Base-by-base conservation (phyloP, 495 filamentous ascomycete species). In the Lasiosphaeria hispida region DNA sequence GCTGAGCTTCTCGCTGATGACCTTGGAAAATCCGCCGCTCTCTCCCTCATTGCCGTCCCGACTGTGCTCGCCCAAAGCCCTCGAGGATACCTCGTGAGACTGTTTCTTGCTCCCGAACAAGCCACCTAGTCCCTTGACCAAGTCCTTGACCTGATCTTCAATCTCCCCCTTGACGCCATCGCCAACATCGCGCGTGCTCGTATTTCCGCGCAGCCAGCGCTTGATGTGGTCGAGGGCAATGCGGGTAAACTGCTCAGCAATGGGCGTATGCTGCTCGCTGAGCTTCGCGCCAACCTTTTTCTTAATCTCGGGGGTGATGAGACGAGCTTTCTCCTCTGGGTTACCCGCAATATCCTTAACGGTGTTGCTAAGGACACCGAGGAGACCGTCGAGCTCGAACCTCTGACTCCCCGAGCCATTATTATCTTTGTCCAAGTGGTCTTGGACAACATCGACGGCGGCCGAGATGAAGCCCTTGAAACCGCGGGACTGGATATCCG, bases 1-100 rank as follows among this genome's bases (percentile, higher is more conserved):
- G 55, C 68, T 72, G 14, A 72, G 54, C 62, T 72, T 72, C 23
- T 70, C 67, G 57, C 69, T 72, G 62, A 72, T 69, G 56, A 72
- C 7, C 57, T 64, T 70, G 47, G 65, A 69, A 55, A 72, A 72
- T 11, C 69, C 69, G 4, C 60, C 57, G 8, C 62, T 50, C 39
- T 60, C 59, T 3, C 35, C 57, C 0, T 59, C 62, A 10, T 40
- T 42, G 1, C 17, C 65, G 17, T 57, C 65, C 4, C 56, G 57
- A 48, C 61, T 59, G 1, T 43, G 40, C 19, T 62, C 67, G 9
- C 57, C 60, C 7, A 69, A 4, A 10, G 61, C 64, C 30, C 66
- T 58, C 8, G 66, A 49, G 19, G 55, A 45, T 10, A 55, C 63
- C 13, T 62, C 60, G 41, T 49, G 42, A 13, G 50, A 15, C 34